phyloP scores from a whole-genome alignment of 257 asterid genomes.

The Jasminum sambac region DNA sequence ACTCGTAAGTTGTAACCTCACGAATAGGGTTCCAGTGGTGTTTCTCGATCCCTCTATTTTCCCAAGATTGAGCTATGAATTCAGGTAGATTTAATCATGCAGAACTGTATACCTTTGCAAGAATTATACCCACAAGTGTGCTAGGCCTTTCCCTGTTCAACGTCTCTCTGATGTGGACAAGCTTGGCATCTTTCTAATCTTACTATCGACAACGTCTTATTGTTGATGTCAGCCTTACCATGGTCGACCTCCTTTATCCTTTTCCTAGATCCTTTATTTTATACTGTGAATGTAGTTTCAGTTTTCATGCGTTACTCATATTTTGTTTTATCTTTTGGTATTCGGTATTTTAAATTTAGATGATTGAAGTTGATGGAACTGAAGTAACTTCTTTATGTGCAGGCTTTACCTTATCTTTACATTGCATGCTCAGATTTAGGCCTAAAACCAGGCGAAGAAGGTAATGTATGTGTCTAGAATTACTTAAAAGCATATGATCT shows the following conservation, averaged over 20 bases:
- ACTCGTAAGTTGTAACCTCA: neutral
- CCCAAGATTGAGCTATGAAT: neutral
- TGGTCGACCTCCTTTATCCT: neutral
- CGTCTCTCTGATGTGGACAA: neutral
- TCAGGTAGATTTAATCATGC: neutral
- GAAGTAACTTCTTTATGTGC: conserved; percentile 28
- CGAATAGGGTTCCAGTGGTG: neutral
- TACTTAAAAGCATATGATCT: conserved; percentile 18
- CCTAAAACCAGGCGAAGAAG: conserved; percentile 50
- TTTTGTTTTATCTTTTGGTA: neutral
- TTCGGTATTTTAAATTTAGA: conserved; percentile 17
- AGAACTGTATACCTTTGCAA: neutral
- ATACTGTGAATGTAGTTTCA: conserved; percentile 1
- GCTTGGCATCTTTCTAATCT: neutral
- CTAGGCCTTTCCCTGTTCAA: neutral
- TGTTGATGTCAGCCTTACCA: neutral
- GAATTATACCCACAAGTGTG: neutral
- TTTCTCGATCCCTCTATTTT: neutral
- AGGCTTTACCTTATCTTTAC: conserved; percentile 87
- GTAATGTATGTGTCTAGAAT: conserved; percentile 36
- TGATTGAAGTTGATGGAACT: conserved; percentile 7
- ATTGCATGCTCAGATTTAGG: conserved; percentile 68
- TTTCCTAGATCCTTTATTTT: neutral
- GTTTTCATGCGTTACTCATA: neutral
- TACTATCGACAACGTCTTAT: neutral